phyloP scores from a whole-genome alignment of 2,329 filamentous ascomycete species.

The Pseudogymnoascus sp. region DNA sequence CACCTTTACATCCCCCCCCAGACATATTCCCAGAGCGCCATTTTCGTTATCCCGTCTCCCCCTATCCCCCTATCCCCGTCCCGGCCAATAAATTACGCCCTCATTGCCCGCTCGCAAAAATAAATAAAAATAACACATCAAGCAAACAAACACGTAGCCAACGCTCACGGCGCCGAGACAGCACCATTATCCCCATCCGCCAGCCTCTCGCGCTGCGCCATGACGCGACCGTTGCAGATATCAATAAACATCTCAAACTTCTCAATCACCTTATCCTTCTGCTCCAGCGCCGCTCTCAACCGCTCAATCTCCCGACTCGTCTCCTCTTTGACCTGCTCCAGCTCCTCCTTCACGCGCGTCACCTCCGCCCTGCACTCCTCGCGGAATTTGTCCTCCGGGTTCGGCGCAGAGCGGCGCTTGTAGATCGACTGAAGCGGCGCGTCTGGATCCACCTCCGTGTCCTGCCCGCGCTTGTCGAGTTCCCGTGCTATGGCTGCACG shows the following conservation, averaged over 20 bases:
- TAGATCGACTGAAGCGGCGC: conserved; percentile 54
- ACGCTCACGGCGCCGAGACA: background rate
- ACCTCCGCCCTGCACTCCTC: conserved; percentile 55
- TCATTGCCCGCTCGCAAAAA: background rate
- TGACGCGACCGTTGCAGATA: conserved; percentile 60
- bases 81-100: conserved; percentile 2
- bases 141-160: background rate
- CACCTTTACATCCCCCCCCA: background rate
- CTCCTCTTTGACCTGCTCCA: conserved; percentile 48
- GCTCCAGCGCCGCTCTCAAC: conserved; percentile 51
- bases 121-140: no score
- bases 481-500: conserved; percentile 61
- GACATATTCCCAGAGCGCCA: background rate
- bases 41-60: background rate
- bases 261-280: conserved; percentile 55
- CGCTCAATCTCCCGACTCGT: conserved; percentile 51
- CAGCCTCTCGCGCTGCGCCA: conserved; percentile 53
- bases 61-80: background rate
- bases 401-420: conserved; percentile 40
- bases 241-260: conserved; percentile 65
- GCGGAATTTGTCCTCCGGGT: conserved; percentile 55
- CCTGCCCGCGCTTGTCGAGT: conserved; percentile 52
- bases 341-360: conserved; percentile 49
- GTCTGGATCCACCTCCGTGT: conserved; percentile 45
- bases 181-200: conserved; percentile 20